Evolutionary conservation across 768 basidiomycete genomes (phyloP).

Genomic region (Lactarius evosmus): DNA sequence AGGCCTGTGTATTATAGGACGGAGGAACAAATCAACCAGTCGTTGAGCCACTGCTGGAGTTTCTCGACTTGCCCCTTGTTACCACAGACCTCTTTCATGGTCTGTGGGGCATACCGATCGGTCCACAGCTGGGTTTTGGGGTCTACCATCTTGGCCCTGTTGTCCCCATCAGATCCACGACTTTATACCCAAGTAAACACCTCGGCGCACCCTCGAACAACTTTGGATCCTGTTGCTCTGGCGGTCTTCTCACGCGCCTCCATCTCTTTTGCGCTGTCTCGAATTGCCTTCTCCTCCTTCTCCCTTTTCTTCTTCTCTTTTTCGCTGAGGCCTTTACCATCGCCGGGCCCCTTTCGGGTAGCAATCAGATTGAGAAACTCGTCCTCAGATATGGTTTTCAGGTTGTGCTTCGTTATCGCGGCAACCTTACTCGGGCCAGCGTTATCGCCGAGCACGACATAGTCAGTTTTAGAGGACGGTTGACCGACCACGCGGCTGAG

Average conservation of each 20-base stretch:
- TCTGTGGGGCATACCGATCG: conserved; percentile 87
- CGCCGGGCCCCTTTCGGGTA: conserved; percentile 54
- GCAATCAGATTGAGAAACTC: conserved; percentile 81
- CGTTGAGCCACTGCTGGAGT: conserved; percentile 78
- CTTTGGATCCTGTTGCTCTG: conserved; percentile 20
- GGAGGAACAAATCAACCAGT: conserved; percentile 57
- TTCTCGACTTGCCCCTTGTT: conserved; percentile 93
- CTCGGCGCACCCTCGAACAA: conserved; percentile 29
- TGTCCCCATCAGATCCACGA: background rate
- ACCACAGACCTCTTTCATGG: conserved; percentile 87
- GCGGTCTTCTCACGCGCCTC: conserved; percentile 60
- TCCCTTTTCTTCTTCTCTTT: conserved; percentile 78
- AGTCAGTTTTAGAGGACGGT: conserved; percentile 88
- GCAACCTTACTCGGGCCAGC: conserved; percentile 89
- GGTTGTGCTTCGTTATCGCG: conserved; percentile 75
- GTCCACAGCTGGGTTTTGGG: conserved; percentile 84
- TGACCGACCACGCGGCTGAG: conserved; percentile 78
- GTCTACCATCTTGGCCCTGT: conserved; percentile 40
- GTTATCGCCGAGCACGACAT: conserved; percentile 81
- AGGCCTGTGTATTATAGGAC: background rate
- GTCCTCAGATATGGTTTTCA: conserved; percentile 81
- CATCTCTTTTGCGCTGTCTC: conserved; percentile 71
- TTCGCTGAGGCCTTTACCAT: conserved; percentile 53
- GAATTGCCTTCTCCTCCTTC: conserved; percentile 76
- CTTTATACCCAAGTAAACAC: conserved; percentile 6